These are phyloP conservation scores for barrel medic (Medicago truncatula) DNA, from an alignment of 306 rosid genomes.

Conservation along the genomic window DNA sequence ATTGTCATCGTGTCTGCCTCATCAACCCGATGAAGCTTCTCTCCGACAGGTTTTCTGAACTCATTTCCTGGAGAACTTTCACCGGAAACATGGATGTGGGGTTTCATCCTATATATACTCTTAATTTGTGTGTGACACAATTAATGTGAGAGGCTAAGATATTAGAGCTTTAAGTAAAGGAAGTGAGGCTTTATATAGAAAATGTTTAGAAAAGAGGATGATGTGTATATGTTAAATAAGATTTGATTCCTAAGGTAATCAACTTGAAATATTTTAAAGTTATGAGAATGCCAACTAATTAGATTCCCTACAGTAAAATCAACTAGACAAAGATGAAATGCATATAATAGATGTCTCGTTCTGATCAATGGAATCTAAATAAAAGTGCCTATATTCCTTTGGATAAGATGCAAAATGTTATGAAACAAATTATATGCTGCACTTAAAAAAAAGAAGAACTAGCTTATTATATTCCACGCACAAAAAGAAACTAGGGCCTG, in stretches of 20 bases:
- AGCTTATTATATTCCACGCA: neutral
- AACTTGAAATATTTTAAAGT: neutral
- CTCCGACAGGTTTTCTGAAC: conserved; percentile 29
- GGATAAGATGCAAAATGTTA: conserved; percentile 37
- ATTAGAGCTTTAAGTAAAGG: conserved; percentile 22
- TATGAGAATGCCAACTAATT: conserved; percentile 35
- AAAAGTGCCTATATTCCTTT: conserved; percentile 29
- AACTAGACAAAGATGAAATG: neutral
- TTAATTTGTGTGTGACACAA: conserved; percentile 1
- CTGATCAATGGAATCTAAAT: conserved; percentile 7
- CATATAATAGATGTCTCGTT: conserved; percentile 27
- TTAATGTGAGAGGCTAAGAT: conserved; percentile 3
- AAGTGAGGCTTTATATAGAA: conserved; percentile 43
- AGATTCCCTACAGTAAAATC: conserved; percentile 33
- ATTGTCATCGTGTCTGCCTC: conserved; percentile 12
- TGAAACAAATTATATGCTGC: conserved; percentile 28
- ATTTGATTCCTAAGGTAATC: conserved; percentile 32
- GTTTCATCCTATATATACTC: conserved; percentile 36
- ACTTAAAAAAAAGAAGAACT: neutral
- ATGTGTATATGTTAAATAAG: conserved; percentile 18
- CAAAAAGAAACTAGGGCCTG: neutral
- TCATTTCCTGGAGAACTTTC: conserved; percentile 38
- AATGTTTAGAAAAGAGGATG: conserved; percentile 22
- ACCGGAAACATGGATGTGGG: conserved; percentile 45
- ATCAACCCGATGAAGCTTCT: conserved; percentile 42